A percentile compares a stretch with the other conserved stretches of the same genome.
Evolutionary conservation across 2,329 filamentous ascomycete genomes (phyloP).

Genomic region (Monosporascus sp.): DNA sequence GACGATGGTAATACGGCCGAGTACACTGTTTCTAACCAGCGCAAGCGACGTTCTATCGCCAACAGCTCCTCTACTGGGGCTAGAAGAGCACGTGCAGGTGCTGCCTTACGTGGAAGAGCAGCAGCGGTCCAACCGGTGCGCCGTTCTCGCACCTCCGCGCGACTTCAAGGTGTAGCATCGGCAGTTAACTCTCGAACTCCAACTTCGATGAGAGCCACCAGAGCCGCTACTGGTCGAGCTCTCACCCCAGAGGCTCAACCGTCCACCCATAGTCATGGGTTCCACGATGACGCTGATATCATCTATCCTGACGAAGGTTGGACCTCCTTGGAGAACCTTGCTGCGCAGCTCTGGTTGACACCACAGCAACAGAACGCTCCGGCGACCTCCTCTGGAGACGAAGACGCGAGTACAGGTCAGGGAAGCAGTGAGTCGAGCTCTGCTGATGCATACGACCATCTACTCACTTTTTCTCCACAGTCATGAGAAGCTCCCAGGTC

Average conservation of each 20-base stretch:
- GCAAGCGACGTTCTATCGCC: neutral
- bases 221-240: conserved; percentile 10
- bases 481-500: conserved; percentile 29
- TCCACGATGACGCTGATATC: conserved; percentile 9
- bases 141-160: neutral
- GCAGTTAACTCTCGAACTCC: conserved; percentile 1
- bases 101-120: neutral
- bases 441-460: conserved; percentile 7
- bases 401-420: conserved; percentile 7
- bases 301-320: conserved; percentile 20
- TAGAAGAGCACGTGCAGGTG: neutral
- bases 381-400: conserved; percentile 9
- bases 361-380: conserved; percentile 12
- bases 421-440: conserved; percentile 16
- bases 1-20: neutral
- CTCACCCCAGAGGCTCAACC: conserved; percentile 11
- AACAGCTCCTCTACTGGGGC: neutral
- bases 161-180: conserved; percentile 9
- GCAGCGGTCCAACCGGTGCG: neutral
- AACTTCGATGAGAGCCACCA: conserved; percentile 8
- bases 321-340: conserved; percentile 7
- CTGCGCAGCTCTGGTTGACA: conserved; percentile 13
- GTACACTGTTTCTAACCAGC: neutral
- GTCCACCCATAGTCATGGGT: conserved; percentile 19
- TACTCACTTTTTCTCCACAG: conserved; percentile 25